Conservation (phyloP, 1,284 basidiomycete species). For the Moesziomyces aphidis region DNA sequence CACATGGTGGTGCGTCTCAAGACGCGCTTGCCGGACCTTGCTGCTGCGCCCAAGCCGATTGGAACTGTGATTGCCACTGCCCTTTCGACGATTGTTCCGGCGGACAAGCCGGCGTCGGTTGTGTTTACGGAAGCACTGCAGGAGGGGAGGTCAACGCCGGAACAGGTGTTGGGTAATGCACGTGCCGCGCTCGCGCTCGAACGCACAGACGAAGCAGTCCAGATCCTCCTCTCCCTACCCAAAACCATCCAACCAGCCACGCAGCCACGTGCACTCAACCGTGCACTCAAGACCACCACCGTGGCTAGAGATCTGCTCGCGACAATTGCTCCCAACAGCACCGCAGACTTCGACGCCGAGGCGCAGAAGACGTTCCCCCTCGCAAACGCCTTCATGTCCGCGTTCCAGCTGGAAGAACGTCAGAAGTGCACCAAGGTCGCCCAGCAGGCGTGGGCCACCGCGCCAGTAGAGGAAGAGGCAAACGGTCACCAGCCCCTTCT, state of each 20-base stretch:
- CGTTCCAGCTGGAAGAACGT: constrained; percentile 56
- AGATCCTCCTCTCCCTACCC: constrained; percentile 24
- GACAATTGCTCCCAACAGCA: constrained; percentile 13
- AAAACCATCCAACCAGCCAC: not conserved
- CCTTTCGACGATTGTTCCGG: constrained; percentile 54
- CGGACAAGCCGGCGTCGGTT: constrained; percentile 71
- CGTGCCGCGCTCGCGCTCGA: constrained; percentile 13
- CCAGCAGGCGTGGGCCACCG: constrained; percentile 2
- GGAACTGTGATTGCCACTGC: constrained; percentile 69
- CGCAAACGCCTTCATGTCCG: constrained; percentile 68
- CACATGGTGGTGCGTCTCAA: constrained; percentile 78
- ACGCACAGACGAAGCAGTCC: constrained; percentile 18
- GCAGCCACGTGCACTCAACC: constrained; percentile 4
- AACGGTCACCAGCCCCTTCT: not conserved
- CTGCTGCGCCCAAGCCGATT: constrained; percentile 28
- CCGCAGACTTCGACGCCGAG: constrained; percentile 56
- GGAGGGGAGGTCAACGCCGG: not conserved
- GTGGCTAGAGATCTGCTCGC: constrained; percentile 14
- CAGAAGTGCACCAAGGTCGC: constrained; percentile 13
- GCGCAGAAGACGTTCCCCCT: constrained; percentile 65
- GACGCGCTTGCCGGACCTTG: constrained; percentile 53
- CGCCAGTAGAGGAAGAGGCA: constrained; percentile 10
- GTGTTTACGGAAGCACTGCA: constrained; percentile 74
- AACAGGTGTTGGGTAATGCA: constrained; percentile 13
- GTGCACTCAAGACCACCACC: constrained; percentile 11